A percentile compares a stretch with the other conserved stretches of the same genome.
These are phyloP conservation scores for Ganoderma leucocontextum DNA, from an alignment of 1,284 basidiomycete genomes.

Conservation along the genomic window DNA sequence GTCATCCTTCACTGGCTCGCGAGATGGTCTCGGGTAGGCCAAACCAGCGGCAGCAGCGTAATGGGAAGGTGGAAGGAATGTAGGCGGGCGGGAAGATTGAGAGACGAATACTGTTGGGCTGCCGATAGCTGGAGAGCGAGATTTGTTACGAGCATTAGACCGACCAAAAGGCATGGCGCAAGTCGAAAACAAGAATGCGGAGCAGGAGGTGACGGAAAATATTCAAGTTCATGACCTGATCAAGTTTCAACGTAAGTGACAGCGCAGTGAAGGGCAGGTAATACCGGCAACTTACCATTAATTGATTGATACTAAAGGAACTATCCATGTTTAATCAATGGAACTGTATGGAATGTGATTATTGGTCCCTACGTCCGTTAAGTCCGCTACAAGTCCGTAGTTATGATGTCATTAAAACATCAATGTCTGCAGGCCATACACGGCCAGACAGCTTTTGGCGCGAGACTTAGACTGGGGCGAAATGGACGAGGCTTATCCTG, in stretches of 20 bases:
- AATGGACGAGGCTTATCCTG: no score
- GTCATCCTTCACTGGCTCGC: not conserved
- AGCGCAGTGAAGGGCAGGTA: not conserved
- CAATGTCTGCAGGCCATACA: no score
- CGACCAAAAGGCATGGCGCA: constrained; percentile 33
- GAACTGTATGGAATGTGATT: no score
- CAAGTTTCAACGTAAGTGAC: not conserved
- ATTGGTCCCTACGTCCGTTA: no score
- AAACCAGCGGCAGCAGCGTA: constrained; percentile 70
- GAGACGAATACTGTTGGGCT: constrained; percentile 9
- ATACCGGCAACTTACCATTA: not conserved
- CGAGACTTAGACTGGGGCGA: no score
- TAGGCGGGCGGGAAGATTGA: constrained; percentile 38
- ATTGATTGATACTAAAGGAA: not conserved
- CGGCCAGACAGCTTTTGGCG: no score
- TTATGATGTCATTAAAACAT: no score
- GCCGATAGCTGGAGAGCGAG: constrained; percentile 35
- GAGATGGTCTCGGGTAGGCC: constrained; percentile 12
- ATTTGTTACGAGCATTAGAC: constrained; percentile 35
- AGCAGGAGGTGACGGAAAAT: not conserved
- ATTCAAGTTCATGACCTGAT: not conserved
- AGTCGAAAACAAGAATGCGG: not conserved
- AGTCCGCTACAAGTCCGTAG: no score
- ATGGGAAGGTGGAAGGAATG: constrained; percentile 68
- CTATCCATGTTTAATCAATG: no score